phyloP scores from a whole-genome alignment of 352 stramenopile species.

The Phytophthora sp. region DNA sequence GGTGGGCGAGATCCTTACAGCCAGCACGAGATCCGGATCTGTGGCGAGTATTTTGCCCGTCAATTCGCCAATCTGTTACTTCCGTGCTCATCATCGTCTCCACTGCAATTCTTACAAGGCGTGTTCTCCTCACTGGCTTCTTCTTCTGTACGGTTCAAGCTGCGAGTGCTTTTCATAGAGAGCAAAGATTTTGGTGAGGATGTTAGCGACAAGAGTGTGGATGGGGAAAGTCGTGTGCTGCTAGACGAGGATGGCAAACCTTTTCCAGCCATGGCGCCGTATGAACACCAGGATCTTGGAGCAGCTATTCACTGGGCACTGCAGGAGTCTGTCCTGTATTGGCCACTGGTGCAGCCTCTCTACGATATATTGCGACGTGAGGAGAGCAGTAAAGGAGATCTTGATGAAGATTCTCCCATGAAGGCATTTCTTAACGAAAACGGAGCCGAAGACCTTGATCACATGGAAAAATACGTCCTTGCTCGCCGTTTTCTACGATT shows the following conservation, averaged over 20 bases:
- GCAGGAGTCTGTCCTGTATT: constrained; percentile 57
- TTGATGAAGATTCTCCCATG: constrained; percentile 12
- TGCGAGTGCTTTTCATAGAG: constrained; percentile 71
- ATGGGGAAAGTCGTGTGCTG: constrained; percentile 19
- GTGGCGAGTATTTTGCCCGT: constrained; percentile 46
- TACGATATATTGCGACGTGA: constrained; percentile 20
- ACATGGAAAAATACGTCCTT: constrained; percentile 64
- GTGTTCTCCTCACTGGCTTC: constrained; percentile 62
- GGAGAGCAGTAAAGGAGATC: background rate
- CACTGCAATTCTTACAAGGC: constrained; percentile 47
- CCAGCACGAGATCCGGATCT: constrained; percentile 52
- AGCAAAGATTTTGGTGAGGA: constrained; percentile 47
- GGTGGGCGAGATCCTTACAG: constrained; percentile 36
- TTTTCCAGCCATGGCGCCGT: constrained; percentile 45
- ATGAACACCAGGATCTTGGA: constrained; percentile 80
- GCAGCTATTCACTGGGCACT: constrained; percentile 75
- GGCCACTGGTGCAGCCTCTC: constrained; percentile 38
- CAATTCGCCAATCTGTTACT: constrained; percentile 53
- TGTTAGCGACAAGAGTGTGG: background rate
- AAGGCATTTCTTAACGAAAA: constrained; percentile 23
- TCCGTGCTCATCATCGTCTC: background rate
- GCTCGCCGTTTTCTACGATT: constrained; percentile 58
- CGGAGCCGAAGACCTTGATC: constrained; percentile 50
- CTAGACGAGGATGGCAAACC: constrained; percentile 31
- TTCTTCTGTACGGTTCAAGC: constrained; percentile 63